phyloP scores from a whole-genome alignment of 148 eudicot genomes.

The Nepenthes mirabilis region DNA sequence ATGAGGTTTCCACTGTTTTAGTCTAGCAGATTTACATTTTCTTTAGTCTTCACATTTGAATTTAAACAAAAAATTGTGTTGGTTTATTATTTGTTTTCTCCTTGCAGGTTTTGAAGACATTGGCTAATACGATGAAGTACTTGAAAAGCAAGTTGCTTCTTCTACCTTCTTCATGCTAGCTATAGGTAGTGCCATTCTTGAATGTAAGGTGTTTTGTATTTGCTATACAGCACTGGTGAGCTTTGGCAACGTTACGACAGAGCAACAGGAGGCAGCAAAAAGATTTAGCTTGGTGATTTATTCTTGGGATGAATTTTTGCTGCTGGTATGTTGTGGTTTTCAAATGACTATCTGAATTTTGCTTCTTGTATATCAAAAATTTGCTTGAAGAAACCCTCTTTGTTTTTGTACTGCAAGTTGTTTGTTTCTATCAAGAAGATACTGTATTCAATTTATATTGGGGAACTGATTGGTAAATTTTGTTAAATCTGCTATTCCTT shows the following conservation, averaged over 20 bases:
- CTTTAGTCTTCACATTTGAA: too few species aligned
- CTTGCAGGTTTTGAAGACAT: constrained; percentile 47
- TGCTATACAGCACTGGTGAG: constrained; percentile 51
- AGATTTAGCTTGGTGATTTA: constrained; percentile 27
- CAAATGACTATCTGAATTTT: background rate
- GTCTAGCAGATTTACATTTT: too few species aligned
- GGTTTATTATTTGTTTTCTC: background rate
- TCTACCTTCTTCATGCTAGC: background rate
- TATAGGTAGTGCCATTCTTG: background rate
- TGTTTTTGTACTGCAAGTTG: too few species aligned
- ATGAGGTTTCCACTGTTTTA: too few species aligned
- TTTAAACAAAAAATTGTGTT: too few species aligned
- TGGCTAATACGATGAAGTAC: constrained; percentile 30
- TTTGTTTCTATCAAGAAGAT: too few species aligned
- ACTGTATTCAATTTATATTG: too few species aligned
- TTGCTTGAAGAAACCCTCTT: too few species aligned
- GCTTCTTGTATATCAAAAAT: too few species aligned
- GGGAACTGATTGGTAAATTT: too few species aligned
- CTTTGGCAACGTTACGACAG: constrained; percentile 34
- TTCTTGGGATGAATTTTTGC: constrained; percentile 55
- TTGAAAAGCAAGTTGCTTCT: constrained; percentile 40
- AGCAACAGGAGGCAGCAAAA: constrained; percentile 34
- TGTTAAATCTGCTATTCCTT: too few species aligned
- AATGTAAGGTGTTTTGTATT: constrained; percentile 1
- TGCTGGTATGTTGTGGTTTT: constrained; percentile 24